phyloP scores from a whole-genome alignment of 2,329 filamentous ascomycete genomes.

The Clonostachys rhizophaga region DNA sequence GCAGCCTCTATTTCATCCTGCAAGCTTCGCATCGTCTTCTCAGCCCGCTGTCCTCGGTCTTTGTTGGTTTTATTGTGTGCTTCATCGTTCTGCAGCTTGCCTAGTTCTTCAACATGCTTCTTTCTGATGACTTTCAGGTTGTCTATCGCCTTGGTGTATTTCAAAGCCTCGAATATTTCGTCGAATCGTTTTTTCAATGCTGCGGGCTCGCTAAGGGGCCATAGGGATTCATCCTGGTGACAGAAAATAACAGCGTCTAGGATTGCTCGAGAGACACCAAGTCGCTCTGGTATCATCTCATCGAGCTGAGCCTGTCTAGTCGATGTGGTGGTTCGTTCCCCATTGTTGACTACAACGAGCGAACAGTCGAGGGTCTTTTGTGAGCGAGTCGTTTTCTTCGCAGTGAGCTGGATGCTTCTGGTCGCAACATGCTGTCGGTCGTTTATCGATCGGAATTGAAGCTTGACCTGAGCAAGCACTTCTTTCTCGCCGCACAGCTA shows the following conservation, averaged over 20 bases:
- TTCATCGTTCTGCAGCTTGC: constrained; percentile 69
- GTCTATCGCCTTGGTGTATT: constrained; percentile 96
- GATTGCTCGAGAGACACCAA: constrained; percentile 87
- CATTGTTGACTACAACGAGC: constrained; percentile 70
- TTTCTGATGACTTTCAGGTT: constrained; percentile 88
- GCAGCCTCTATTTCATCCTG: constrained; percentile 61
- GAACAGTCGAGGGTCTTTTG: constrained; percentile 84
- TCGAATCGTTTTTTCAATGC: constrained; percentile 92
- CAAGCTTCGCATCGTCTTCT: constrained; percentile 61
- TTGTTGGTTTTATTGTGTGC: constrained; percentile 78
- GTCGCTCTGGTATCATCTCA: constrained; percentile 74
- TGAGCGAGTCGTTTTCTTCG: constrained; percentile 73
- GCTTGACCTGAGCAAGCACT: constrained; percentile 84
- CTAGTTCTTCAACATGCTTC: constrained; percentile 72
- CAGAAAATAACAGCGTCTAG: constrained; percentile 97
- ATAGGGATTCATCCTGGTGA: constrained; percentile 95
- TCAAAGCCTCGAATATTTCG: constrained; percentile 94
- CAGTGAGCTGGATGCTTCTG: constrained; percentile 77
- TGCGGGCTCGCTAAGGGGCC: constrained; percentile 88
- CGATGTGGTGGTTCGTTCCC: constrained; percentile 75
- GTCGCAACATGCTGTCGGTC: constrained; percentile 78
- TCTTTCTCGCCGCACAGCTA: constrained; percentile 80
- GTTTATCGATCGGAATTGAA: constrained; percentile 77
- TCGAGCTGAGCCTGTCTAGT: constrained; percentile 79
- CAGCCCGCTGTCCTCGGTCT: constrained; percentile 69